These are phyloP conservation scores for Thymus mandschuricus DNA, from an alignment of 257 asterid species.

Conservation along the genomic window DNA sequence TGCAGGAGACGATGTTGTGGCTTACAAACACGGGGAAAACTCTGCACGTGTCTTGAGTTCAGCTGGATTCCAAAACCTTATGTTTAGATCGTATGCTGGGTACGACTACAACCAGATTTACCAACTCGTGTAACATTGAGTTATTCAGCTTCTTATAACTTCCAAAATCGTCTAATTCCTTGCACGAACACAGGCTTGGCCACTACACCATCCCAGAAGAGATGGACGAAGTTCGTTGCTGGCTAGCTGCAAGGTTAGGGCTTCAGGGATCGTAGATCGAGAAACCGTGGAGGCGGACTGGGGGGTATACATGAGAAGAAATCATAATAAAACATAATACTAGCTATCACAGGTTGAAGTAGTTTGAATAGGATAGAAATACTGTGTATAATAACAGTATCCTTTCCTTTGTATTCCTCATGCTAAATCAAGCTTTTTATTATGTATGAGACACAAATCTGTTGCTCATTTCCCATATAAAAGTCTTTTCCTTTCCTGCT, in stretches of 20 bases:
- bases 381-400: slow-evolving; percentile 25
- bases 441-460: not conserved
- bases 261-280: slow-evolving; percentile 51
- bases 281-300: slow-evolving; percentile 3
- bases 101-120: slow-evolving; percentile 29
- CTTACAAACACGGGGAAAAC: slow-evolving; percentile 66
- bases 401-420: slow-evolving; percentile 21
- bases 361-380: slow-evolving; percentile 25
- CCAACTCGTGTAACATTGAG: not conserved
- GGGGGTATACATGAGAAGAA: slow-evolving; percentile 36
- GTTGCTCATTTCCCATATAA: not conserved
- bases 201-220: slow-evolving; percentile 80
- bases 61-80: slow-evolving; percentile 62
- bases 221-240: slow-evolving; percentile 61
- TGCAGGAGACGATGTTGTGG: slow-evolving; percentile 86
- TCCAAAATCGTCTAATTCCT: not conserved
- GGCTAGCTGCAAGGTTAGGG: slow-evolving; percentile 56
- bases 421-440: slow-evolving; percentile 13
- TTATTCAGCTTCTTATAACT: not conserved
- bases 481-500: too few relatives aligned
- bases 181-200: slow-evolving; percentile 55
- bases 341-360: slow-evolving; percentile 22
- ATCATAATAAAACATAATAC: slow-evolving; percentile 23
- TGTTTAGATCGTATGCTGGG: slow-evolving; percentile 68
- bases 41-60: slow-evolving; percentile 54